phyloP scores from a whole-genome alignment of 129 eudicot genomes.

The Centella asiatica region DNA sequence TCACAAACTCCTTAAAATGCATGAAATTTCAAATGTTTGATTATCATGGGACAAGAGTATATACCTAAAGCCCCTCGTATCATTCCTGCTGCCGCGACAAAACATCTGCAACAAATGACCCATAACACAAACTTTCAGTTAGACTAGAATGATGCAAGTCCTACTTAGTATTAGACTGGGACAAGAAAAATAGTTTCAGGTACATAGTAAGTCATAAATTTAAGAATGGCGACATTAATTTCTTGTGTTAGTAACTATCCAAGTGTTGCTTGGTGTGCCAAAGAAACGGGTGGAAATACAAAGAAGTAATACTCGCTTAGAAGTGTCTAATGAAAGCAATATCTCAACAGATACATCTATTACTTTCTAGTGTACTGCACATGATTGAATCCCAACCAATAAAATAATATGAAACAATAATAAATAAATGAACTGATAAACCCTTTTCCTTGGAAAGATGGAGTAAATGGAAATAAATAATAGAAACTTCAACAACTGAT shows the following conservation, averaged over 20 bases:
- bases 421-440: no score
- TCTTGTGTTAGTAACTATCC: neutral
- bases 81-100: constrained; percentile 94
- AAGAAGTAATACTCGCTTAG: no score
- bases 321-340: neutral
- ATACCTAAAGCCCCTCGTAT: constrained; percentile 92
- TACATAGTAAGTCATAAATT: neutral
- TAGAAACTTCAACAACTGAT: no score
- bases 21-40: no score
- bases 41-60: no score
- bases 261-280: neutral
- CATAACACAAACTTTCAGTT: constrained; percentile 10
- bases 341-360: neutral
- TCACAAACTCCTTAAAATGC: no score
- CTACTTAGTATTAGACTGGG: neutral
- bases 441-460: no score
- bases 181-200: neutral
- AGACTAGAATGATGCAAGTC: neutral
- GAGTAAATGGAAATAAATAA: no score
- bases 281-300: neutral
- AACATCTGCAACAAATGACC: constrained; percentile 50
- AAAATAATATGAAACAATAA: no score
- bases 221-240: neutral
- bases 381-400: neutral
- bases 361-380: neutral